Conservation (phyloP, 352 stramenopile genomes). For the Globisporangium ultimum region DNA sequence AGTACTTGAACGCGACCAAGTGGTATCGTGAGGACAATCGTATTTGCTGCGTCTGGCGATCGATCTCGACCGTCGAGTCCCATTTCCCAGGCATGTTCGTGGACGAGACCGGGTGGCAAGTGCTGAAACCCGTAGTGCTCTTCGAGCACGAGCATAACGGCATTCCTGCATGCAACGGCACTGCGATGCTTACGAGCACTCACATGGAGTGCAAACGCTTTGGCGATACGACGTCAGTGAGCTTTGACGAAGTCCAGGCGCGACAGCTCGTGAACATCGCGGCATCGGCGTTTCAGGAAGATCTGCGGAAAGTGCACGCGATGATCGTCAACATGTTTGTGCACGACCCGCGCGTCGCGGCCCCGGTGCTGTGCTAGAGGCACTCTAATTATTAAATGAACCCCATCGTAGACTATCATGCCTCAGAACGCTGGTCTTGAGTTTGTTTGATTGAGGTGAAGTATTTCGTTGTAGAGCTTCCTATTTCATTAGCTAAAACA, state of each 20-base stretch:
- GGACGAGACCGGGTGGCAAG: conserved; percentile 6
- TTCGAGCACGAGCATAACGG: not conserved
- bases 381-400: too few species aligned
- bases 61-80: not conserved
- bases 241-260: conserved; percentile 4
- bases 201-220: not conserved
- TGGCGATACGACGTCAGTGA: too few species aligned
- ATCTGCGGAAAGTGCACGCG: too few species aligned
- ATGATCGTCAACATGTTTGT: too few species aligned
- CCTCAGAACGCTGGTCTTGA: too few species aligned
- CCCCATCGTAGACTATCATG: too few species aligned
- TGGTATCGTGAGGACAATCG: not conserved
- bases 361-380: too few species aligned
- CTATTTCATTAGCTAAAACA: too few species aligned
- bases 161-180: not conserved
- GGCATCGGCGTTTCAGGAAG: not conserved
- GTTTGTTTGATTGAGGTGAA: too few species aligned
- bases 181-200: conserved; percentile 3
- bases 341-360: too few species aligned
- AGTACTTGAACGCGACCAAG: conserved; percentile 1
- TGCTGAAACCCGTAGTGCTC: not conserved
- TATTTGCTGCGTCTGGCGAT: conserved; percentile 3
- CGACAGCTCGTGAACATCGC: not conserved
- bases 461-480: too few species aligned
- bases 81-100: conserved; percentile 3